These are phyloP conservation scores for Talaromyces thailandensis DNA, from an alignment of 495 filamentous ascomycete genomes.

Conservation along the genomic window DNA sequence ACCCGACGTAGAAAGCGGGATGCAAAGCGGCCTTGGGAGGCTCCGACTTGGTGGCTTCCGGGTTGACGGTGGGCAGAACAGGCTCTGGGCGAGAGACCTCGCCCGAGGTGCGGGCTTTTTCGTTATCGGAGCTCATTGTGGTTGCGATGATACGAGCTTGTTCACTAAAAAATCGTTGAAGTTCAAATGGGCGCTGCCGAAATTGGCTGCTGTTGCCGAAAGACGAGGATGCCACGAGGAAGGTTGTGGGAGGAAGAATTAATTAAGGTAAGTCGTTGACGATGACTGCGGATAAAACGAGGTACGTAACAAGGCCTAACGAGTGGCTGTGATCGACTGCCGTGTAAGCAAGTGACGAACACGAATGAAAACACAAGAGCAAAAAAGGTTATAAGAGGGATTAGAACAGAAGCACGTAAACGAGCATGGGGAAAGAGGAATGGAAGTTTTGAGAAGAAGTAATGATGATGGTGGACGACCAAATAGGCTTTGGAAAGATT, in stretches of 20 bases:
- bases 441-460: slow-evolving; percentile 11
- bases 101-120: slow-evolving; percentile 73
- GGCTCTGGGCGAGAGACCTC: slow-evolving; percentile 56
- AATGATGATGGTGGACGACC: slow-evolving; percentile 9
- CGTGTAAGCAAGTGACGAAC: slow-evolving; percentile 6
- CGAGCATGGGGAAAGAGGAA: slow-evolving; percentile 13
- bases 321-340: slow-evolving; percentile 10
- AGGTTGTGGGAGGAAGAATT: slow-evolving; percentile 11
- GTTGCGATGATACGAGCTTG: slow-evolving; percentile 26
- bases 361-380: slow-evolving; percentile 5
- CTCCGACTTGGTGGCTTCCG: slow-evolving; percentile 56
- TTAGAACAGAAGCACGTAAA: slow-evolving; percentile 3
- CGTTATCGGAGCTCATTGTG: slow-evolving; percentile 57
- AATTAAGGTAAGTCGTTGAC: slow-evolving; percentile 8
- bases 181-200: slow-evolving; percentile 42
- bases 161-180: slow-evolving; percentile 40
- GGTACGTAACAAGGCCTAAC: slow-evolving; percentile 3
- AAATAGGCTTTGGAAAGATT: background rate
- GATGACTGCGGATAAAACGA: background rate
- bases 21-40: slow-evolving; percentile 59
- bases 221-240: slow-evolving; percentile 38
- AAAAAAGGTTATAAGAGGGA: slow-evolving; percentile 7
- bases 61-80: slow-evolving; percentile 72
- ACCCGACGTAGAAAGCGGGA: slow-evolving; percentile 85
- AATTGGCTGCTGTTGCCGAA: slow-evolving; percentile 38